phyloP scores from a whole-genome alignment of 169 alveolate species.

The Eimeria acervulina region DNA sequence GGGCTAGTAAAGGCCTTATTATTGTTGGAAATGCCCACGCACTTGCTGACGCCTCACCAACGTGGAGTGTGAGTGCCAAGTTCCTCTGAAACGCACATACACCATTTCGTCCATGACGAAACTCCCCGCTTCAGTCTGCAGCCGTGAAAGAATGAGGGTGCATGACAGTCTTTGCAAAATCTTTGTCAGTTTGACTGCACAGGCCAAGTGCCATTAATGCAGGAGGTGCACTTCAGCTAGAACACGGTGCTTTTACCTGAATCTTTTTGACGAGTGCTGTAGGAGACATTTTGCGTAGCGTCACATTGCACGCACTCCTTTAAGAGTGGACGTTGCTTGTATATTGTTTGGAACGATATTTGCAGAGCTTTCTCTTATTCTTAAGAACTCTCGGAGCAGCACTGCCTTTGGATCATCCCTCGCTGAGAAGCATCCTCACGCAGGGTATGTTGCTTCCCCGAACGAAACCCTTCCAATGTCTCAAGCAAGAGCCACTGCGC shows the following conservation, averaged over 20 bases:
- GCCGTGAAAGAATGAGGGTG: neutral
- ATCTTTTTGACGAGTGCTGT: neutral
- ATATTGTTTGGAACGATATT: neutral
- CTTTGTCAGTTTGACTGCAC: neutral
- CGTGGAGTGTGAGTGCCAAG: constrained; percentile 54
- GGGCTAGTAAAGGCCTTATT: constrained; percentile 76
- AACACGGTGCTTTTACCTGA: neutral
- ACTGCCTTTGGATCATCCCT: constrained; percentile 70
- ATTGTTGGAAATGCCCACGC: constrained; percentile 64
- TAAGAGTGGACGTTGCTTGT: neutral
- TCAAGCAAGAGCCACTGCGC: neutral
- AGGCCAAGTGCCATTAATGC: neutral
- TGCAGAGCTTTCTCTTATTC: constrained; percentile 69
- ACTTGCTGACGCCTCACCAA: constrained; percentile 68
- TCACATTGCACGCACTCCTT: neutral
- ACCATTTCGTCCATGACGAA: neutral
- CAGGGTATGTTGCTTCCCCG: constrained; percentile 61
- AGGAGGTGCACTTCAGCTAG: neutral
- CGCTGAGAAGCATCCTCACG: constrained; percentile 30
- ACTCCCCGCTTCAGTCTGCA: neutral
- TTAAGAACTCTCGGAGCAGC: constrained; percentile 69
- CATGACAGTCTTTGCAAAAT: neutral
- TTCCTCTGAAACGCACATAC: neutral
- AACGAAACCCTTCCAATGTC: neutral
- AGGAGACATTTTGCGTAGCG: neutral